Evolutionary conservation across 2,329 filamentous ascomycete genomes (phyloP), one percentile per base, ranked within the genome.

Genomic region (Colletotrichum cuscutae): DNA sequence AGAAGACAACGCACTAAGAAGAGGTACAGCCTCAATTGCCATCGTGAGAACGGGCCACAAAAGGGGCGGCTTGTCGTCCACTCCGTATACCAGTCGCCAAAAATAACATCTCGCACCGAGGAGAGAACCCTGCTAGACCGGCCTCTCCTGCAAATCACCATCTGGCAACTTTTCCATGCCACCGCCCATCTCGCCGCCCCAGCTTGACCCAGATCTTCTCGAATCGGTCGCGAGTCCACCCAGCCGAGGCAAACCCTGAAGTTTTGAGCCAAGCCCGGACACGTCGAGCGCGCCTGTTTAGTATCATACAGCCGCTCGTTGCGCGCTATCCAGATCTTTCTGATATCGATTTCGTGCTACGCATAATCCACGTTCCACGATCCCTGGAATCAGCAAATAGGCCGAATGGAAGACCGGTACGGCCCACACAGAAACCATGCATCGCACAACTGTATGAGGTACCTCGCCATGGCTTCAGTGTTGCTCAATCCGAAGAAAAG

Each of bases 1-100:
- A 68, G 54, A 65, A 60, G 19, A n/a, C 60, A 37, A 56, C 56
- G 35, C 71, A 35, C 71, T 73, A 73, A 61, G 42, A 69, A 65
- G 57, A 66, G 61, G 71, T 74, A 71, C 73, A 74, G 71, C 73
- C 71, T 63, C 73, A 74, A 69, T 73, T 58, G 54, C 71, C 64
- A 73, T 72, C 59, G 59, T 46, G 46, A 62, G 71, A 72, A 72
- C 57, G 68, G 63, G 53, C 68, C 60, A 63, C 37, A 49, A 66
- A 60, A 72, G 73, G 72, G 71, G 71, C 65, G 42, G 64, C 65
- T 49, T 57, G 65, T 68, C 69, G 56, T 69, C 65, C 56, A 59
- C 64, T 62, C 65, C 72, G 69, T 68, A 46, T 54, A 28, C 65
- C 54, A 53, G 60, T 66, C 30, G 28, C 73, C 73, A 74, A 74